phyloP scores from a whole-genome alignment of 2,329 filamentous ascomycete genomes.

The Colletotrichum sp. region DNA sequence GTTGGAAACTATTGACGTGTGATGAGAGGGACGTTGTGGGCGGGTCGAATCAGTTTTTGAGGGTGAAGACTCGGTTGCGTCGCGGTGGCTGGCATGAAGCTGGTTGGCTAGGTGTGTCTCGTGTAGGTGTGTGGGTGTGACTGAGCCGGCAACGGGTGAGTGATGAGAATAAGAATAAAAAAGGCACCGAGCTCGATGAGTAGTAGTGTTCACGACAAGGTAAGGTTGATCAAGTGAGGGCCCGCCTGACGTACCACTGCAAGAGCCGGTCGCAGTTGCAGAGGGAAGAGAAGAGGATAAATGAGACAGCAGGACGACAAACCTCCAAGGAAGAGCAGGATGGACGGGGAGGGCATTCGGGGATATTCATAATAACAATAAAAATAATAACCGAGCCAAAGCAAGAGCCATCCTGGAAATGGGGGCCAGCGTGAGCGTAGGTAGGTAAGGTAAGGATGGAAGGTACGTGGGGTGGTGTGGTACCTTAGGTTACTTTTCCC shows the following conservation, averaged over 20 bases:
- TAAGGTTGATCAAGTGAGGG: not conserved
- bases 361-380: conserved; percentile 14
- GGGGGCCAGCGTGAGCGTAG: not conserved
- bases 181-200: not conserved
- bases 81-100: not conserved
- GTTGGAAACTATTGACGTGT: not conserved
- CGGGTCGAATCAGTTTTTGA: not conserved
- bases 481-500: not conserved
- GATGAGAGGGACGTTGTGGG: not conserved
- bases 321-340: not conserved
- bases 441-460: not conserved
- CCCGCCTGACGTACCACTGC: conserved; percentile 11
- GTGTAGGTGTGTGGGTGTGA: not conserved
- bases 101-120: not conserved
- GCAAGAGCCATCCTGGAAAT: not conserved
- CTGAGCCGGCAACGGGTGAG: not conserved
- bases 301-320: not conserved
- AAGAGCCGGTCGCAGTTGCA: not conserved
- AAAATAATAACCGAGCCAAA: not conserved
- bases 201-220: not conserved
- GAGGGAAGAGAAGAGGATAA: not conserved
- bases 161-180: not conserved
- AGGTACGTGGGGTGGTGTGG: not conserved
- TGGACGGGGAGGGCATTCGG: conserved; percentile 9
- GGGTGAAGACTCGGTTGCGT: not conserved